These are phyloP conservation scores for Circinella minor DNA, from an alignment of 371 early-diverging fungal species.

Conservation along the genomic window DNA sequence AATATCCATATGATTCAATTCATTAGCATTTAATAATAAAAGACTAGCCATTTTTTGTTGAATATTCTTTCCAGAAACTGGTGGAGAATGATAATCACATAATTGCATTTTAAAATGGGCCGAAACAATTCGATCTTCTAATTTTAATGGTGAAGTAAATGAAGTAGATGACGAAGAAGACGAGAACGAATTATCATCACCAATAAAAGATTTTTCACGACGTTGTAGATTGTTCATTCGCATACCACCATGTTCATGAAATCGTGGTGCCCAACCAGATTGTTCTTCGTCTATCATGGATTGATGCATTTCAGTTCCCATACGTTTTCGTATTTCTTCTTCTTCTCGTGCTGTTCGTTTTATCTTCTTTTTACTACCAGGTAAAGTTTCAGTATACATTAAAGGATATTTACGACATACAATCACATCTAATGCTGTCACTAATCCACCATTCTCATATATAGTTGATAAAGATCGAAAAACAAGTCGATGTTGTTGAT, in stretches of 20 bases:
- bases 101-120: slow-evolving; percentile 52
- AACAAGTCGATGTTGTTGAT: slow-evolving; percentile 44
- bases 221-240: slow-evolving; percentile 24
- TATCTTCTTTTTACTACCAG: slow-evolving; percentile 46
- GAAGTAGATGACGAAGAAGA: too few species aligned
- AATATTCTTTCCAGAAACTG: neutral
- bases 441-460: slow-evolving; percentile 68
- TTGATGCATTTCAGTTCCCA: neutral
- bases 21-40: slow-evolving; percentile 35
- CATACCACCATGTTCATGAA: slow-evolving; percentile 16
- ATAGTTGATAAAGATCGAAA: slow-evolving; percentile 47
- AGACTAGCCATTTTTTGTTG: slow-evolving; percentile 25
- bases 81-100: slow-evolving; percentile 46
- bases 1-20: slow-evolving; percentile 36
- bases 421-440: slow-evolving; percentile 72
- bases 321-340: slow-evolving; percentile 41
- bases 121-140: slow-evolving; percentile 46
- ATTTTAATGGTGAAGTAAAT: slow-evolving; percentile 14
- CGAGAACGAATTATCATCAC: too few species aligned
- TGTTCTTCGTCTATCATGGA: slow-evolving; percentile 7
- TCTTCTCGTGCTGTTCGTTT: slow-evolving; percentile 66
- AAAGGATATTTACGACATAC: slow-evolving; percentile 69
- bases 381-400: slow-evolving; percentile 57
- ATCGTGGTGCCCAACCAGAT: slow-evolving; percentile 8
- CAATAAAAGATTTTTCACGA: too few species aligned